Evolutionary conservation across 805 yeast genomes (phyloP), one percentile per base, ranked within the genome.

Genomic region (Ascoidea asiatica): DNA sequence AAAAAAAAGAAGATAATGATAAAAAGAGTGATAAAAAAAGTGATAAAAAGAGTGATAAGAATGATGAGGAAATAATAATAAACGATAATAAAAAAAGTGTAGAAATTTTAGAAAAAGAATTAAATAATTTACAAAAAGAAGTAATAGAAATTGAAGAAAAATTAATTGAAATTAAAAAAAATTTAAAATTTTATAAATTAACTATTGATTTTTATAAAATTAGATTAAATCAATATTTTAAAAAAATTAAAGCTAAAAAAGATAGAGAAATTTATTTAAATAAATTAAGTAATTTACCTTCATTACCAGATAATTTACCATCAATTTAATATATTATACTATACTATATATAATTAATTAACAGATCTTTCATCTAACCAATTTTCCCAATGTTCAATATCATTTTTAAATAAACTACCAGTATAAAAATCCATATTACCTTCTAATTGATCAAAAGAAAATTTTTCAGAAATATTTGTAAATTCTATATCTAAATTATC

Each of bases 351-450:
- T n/a, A 29, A 2, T 36, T 37, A 66, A 50, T 83, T 83, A 21
- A 79, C 82, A 13, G 80, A 81, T 52, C 74, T 70, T 57, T 81
- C 89, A 50, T 77, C 81, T 33, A 89, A 67, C 95, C 95, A 89
- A 50, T 78, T 70, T 50, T 72, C 75, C 87, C 95, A 83, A 18
- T 63, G 63, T 4, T 64, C 71, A 36, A 73, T 62, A 29, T 79
- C 72, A 15, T 64, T 62, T 51, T 76, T 75, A 55, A 67, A 62
- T 2, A 83, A 82, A 50, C 89, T 81, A 1, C 97, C 97, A 6
- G 75, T 77, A 1, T 75, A 52, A 40, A 85, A 75, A 47, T 76
- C 84, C 56, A 86, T 72, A 52, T 76, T 75, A 1, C 88, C 87
- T 53, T 85, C 95, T 41, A 88, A 62, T 43, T 71, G 67, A 23